Evolutionary conservation across 2,329 filamentous ascomycete species (phyloP), one percentile per base, ranked within the genome.

Genomic region (Cladosporium velox): DNA sequence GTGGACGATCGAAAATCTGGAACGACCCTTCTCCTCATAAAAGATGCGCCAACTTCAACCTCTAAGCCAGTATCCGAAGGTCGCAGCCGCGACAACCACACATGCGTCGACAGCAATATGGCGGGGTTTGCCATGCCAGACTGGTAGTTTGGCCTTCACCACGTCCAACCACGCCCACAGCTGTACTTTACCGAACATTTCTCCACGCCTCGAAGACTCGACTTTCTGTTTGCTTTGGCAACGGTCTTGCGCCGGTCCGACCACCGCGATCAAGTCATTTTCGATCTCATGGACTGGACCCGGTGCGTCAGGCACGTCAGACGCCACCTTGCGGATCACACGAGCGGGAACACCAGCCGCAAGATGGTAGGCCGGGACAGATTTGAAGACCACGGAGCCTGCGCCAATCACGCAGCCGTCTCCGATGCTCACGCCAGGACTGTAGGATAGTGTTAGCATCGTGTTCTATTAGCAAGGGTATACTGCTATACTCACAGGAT

Each of bases 381-480:
- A 66, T 24, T 63, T 69, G 1, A 64, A 67, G 32, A 74, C 72
- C 0, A 73, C 64, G 24, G 69, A 69, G 5, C 68, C 67, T 18
- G 70, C 68, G 3, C 68, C 70, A 51, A 73, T 67, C 11, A 69
- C 70, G 65, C 68, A 68, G 24, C 71, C 66, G n/a, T 73, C 63
- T 3, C 69, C 71, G 15, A 73, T 70, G 24, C 64, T 70, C 30
- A 72, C 69, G 8, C 72, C 72, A 0, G 72, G 69, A 57, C 62
- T 60, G 21, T 30, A 41, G 11, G 52, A 28, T 52, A 54, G 47
- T 44, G 49, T 57, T 54, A 38, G 44, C 26, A 28, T 26, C 63
- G 34, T 24, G 14, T 28, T 35, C 18, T 26, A 44, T 35, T 6
- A 41, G 4, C 4, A 10, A 66, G 28, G 3, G 35, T 12, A 4